These are phyloP conservation scores for Triangularia setosa DNA, from an alignment of 2,329 filamentous ascomycete genomes.

Conservation along the genomic window DNA sequence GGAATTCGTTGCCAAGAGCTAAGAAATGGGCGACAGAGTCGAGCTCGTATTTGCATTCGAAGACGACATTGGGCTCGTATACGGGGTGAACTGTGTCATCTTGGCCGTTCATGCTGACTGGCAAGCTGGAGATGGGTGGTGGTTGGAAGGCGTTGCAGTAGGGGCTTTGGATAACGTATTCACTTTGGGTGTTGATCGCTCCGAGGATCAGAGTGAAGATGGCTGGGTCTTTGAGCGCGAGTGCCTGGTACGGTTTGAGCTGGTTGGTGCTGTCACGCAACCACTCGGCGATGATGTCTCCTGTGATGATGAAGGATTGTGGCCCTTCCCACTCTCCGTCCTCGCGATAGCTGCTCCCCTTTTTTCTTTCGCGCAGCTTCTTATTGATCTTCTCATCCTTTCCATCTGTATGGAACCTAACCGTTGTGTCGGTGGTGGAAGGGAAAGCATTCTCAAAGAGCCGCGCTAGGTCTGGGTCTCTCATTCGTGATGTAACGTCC, in stretches of 20 bases:
- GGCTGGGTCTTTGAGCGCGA: slow-evolving; percentile 75
- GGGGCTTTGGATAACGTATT: slow-evolving; percentile 89
- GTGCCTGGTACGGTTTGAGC: slow-evolving; percentile 78
- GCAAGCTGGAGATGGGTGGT: slow-evolving; percentile 74
- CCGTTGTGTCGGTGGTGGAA: slow-evolving; percentile 84
- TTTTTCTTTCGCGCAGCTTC: slow-evolving; percentile 30
- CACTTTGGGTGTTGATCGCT: slow-evolving; percentile 92
- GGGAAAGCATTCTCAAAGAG: slow-evolving; percentile 95
- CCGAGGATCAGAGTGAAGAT: slow-evolving; percentile 81
- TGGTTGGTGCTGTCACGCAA: slow-evolving; percentile 89
- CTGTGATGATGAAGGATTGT: slow-evolving; percentile 89
- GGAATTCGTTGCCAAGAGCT: slow-evolving; percentile 78
- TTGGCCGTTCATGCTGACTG: slow-evolving; percentile 71
- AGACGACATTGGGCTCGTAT: slow-evolving; percentile 81
- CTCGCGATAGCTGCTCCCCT: slow-evolving; percentile 32
- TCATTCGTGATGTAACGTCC: slow-evolving; percentile 74
- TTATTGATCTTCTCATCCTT: slow-evolving; percentile 36
- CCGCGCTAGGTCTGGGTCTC: slow-evolving; percentile 81
- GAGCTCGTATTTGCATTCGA: slow-evolving; percentile 98
- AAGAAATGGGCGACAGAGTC: slow-evolving; percentile 94
- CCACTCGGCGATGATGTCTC: slow-evolving; percentile 92
- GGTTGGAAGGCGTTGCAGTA: slow-evolving; percentile 99
- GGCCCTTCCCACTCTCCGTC: slow-evolving; percentile 72
- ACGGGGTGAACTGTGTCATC: slow-evolving; percentile 78
- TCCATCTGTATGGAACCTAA: slow-evolving; percentile 78